Evolutionary conservation across 345 rosid species (phyloP).

Genomic region (Eutrema heterophyllum): DNA sequence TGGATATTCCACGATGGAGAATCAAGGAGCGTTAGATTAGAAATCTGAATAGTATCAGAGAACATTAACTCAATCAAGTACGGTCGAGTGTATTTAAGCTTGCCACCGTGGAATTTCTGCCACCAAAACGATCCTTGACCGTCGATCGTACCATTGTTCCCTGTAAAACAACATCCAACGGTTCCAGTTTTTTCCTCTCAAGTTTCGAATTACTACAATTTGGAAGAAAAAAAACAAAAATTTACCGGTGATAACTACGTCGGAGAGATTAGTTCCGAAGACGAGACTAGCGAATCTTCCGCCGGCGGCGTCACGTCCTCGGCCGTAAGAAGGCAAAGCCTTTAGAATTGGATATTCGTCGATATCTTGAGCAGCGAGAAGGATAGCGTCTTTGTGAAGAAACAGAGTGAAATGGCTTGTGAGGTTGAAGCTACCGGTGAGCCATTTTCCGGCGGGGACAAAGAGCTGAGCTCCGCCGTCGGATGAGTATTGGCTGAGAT

Average conservation of each 20-base stretch:
- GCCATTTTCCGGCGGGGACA: conserved; percentile 84
- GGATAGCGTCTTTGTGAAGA: conserved; percentile 73
- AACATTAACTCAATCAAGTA: conserved; percentile 81
- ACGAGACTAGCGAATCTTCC: conserved; percentile 82
- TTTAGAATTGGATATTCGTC: conserved; percentile 64
- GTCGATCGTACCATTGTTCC: conserved; percentile 78
- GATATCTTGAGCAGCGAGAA: conserved; percentile 81
- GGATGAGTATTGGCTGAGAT: conserved; percentile 46
- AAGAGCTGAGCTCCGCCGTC: conserved; percentile 70
- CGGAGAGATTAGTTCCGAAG: conserved; percentile 85
- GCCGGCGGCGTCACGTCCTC: conserved; percentile 87
- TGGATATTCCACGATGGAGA: conserved; percentile 94
- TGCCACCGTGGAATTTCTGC: conserved; percentile 72
- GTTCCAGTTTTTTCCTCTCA: background rate
- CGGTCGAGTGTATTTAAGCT: conserved; percentile 84
- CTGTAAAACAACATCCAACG: conserved; percentile 36
- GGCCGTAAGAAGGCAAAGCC: conserved; percentile 84
- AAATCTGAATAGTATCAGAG: conserved; percentile 62
- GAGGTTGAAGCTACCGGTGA: conserved; percentile 82
- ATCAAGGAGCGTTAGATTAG: conserved; percentile 74
- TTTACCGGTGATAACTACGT: conserved; percentile 74
- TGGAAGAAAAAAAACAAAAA: background rate
- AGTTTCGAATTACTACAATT: background rate
- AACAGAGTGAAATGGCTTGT: conserved; percentile 83
- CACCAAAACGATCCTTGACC: conserved; percentile 97